Percentiles rank a stretch among this genome's conserved stretches.
Conservation (phyloP, 1,284 basidiomycete species). For the Pseudozyma hubeiensis region DNA sequence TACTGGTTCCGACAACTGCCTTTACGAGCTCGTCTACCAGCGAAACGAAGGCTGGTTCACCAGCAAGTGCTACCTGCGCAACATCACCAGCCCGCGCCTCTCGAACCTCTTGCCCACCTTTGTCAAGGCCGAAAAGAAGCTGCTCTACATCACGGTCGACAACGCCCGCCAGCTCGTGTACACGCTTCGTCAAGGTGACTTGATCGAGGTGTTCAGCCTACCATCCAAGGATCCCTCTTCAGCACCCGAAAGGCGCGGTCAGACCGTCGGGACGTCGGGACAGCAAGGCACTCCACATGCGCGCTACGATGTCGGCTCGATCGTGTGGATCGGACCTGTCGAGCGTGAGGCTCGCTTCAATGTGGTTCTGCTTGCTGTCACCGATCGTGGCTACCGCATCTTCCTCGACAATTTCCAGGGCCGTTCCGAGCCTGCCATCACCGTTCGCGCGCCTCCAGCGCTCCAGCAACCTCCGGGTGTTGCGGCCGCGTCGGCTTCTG, state of each 20-base stretch:
- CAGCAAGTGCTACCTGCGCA: slow-evolving; percentile 79
- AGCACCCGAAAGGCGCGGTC: slow-evolving; percentile 57
- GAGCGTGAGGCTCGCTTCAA: slow-evolving; percentile 47
- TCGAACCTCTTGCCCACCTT: slow-evolving; percentile 67
- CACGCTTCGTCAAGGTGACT: slow-evolving; percentile 57
- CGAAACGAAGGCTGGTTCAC: slow-evolving; percentile 93
- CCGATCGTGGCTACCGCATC: slow-evolving; percentile 64
- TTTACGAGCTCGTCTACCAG: slow-evolving; percentile 94
- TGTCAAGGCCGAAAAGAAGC: slow-evolving; percentile 74
- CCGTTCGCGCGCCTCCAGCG: slow-evolving; percentile 43
- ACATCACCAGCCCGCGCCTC: slow-evolving; percentile 72
- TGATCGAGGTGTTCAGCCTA: slow-evolving; percentile 64
- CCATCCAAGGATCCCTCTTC: slow-evolving; percentile 55
- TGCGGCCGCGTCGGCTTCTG: slow-evolving; percentile 12
- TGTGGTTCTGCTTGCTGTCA: slow-evolving; percentile 63
- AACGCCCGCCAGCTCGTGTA: slow-evolving; percentile 60
- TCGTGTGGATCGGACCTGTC: slow-evolving; percentile 61
- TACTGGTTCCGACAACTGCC: slow-evolving; percentile 83
- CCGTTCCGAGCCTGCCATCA: slow-evolving; percentile 49
- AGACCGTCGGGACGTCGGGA: slow-evolving; percentile 61
- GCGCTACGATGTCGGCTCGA: slow-evolving; percentile 55
- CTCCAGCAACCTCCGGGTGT: slow-evolving; percentile 48
- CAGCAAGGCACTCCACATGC: slow-evolving; percentile 62
- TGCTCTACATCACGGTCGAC: slow-evolving; percentile 60
- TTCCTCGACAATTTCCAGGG: slow-evolving; percentile 65